Evolutionary conservation across 257 asterid species (phyloP).

Genomic region (Gynochthodes officinalis): DNA sequence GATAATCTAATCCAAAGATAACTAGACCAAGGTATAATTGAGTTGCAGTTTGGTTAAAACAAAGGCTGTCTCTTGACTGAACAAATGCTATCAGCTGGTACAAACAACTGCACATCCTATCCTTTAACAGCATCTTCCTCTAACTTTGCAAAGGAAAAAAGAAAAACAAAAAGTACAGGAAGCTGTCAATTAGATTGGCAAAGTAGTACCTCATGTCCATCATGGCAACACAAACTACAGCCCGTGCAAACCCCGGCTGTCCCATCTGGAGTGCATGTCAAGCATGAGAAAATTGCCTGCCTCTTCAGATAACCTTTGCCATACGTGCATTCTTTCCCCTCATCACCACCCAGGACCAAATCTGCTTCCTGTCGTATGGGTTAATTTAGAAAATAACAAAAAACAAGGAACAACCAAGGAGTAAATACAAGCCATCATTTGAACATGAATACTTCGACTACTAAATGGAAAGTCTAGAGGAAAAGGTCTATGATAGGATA

Average conservation of each 20-base stretch:
- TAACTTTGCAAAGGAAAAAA: too few relatives aligned
- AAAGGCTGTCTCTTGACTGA: background rate
- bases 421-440: background rate
- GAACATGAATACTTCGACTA: background rate
- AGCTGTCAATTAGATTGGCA: background rate
- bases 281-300: constrained; percentile 87
- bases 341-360: constrained; percentile 93
- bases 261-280: constrained; percentile 92
- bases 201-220: constrained; percentile 83
- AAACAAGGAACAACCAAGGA: background rate
- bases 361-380: constrained; percentile 64
- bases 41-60: background rate
- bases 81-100: background rate
- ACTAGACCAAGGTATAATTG: background rate
- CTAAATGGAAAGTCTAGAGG: background rate
- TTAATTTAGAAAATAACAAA: background rate
- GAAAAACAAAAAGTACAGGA: background rate
- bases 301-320: constrained; percentile 72
- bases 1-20: too few relatives aligned
- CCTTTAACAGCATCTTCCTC: background rate
- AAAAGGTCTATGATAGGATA: background rate
- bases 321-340: constrained; percentile 92
- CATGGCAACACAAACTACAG: constrained; percentile 85
- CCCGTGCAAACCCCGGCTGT: constrained; percentile 95
- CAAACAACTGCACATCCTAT: background rate